A percentile compares a stretch with the other conserved stretches of the same genome.
These are phyloP conservation scores for Apostasia ramifera DNA, from an alignment of 106 monocot genomes.

Conservation along the genomic window DNA sequence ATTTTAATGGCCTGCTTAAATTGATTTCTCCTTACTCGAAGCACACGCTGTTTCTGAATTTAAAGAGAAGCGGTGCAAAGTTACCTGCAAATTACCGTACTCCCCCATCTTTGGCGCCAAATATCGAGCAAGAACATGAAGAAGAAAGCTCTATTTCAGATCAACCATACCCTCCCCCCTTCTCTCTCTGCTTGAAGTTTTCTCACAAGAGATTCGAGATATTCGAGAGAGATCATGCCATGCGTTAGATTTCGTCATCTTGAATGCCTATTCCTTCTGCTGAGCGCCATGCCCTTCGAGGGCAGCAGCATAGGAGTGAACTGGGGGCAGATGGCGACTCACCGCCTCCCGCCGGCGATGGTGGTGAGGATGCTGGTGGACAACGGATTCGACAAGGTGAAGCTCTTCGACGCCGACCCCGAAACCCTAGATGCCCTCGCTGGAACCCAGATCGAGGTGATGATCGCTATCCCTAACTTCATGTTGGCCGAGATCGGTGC, in stretches of 20 bases:
- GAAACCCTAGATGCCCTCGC: conserved; percentile 19
- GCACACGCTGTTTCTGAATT: too few species aligned
- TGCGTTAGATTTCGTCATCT: neutral
- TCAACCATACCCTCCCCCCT: too few species aligned
- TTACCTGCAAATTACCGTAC: neutral
- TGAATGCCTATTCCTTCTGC: neutral
- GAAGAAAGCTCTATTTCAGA: neutral
- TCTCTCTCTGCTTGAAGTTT: neutral
- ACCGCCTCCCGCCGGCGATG: conserved; percentile 17
- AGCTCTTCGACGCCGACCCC: conserved; percentile 29
- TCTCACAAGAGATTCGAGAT: too few species aligned
- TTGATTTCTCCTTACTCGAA: too few species aligned
- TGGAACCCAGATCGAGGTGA: conserved; percentile 38
- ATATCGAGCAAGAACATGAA: neutral
- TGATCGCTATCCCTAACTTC: conserved; percentile 46
- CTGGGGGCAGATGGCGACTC: conserved; percentile 27
- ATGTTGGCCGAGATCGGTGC: conserved; percentile 22
- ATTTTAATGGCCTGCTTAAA: too few species aligned
- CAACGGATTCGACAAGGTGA: conserved; percentile 31
- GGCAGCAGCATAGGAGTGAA: conserved; percentile 18
- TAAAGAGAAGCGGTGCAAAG: too few species aligned
- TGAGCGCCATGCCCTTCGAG: neutral
- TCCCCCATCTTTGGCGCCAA: neutral
- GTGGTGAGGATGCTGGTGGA: conserved; percentile 27
- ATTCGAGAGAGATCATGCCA: neutral